phyloP scores from a whole-genome alignment of 148 eudicot genomes.

The Rhododendron ferrugineum region DNA sequence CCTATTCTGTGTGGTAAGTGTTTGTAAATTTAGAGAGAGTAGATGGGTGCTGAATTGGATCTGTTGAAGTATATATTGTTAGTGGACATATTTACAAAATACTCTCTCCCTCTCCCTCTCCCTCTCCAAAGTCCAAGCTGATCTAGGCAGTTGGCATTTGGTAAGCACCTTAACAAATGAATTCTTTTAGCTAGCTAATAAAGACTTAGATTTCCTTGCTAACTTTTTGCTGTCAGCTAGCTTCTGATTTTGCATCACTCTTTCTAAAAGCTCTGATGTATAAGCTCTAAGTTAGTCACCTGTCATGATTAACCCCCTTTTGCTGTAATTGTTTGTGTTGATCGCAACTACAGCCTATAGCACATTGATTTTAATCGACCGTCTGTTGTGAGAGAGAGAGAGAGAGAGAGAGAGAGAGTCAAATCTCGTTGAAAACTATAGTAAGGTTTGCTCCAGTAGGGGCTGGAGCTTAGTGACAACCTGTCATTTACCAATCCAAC shows the following conservation, averaged over 20 bases:
- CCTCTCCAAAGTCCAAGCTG: neutral
- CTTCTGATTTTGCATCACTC: neutral
- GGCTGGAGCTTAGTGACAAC: neutral
- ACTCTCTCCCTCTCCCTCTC: neutral
- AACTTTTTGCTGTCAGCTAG: neutral
- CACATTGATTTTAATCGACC: neutral
- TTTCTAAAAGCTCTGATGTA: neutral
- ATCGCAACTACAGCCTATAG: neutral
- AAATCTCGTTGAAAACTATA: no score
- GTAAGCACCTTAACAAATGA: neutral
- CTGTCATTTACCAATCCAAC: neutral
- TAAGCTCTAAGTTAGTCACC: neutral
- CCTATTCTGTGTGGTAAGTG: neutral
- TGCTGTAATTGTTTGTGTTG: neutral
- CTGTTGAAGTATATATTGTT: neutral
- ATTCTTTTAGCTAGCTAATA: neutral
- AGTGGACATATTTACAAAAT: neutral
- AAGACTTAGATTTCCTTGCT: neutral
- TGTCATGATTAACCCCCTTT: neutral
- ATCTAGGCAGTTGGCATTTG: neutral
- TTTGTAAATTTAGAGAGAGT: neutral
- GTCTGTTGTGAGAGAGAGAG: neutral
- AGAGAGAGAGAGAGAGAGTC: neutral
- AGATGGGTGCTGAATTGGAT: neutral
- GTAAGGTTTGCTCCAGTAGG: neutral